Evolutionary conservation across 768 basidiomycete species (phyloP), one percentile per base, ranked within the genome.

Genomic region (Tylopilus subfusipes): DNA sequence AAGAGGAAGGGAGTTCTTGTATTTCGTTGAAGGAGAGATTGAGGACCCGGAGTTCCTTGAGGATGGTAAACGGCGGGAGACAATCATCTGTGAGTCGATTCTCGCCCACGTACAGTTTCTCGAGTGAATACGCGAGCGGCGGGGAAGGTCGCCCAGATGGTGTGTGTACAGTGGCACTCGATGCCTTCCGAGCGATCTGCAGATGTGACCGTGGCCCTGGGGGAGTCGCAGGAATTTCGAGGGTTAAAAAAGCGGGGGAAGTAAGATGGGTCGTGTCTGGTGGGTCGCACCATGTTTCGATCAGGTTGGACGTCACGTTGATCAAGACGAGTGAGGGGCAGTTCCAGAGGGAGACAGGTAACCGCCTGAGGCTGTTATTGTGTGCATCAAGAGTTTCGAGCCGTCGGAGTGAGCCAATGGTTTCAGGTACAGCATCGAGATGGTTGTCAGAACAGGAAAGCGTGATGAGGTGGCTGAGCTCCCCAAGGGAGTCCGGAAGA

Each of bases 1-100:
- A 94, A 29, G 78, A 74, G 0, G 81, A 71, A 0, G 96, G 94
- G 42, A 98, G 79, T 63, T 95, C 91, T 69, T 88, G 87, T 42
- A 99, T 88, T 51, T 93, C 85, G 70, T 99, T 99, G 76, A 97
- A 98, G 25, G 90, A 92, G 19, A 98, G 76, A 62, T 98, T 98
- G 54, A 99, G 81, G 2, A 92, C 84, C 2, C 76, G 78, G 12
- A 99, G 80, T 59, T 89, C 84, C 55, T 82, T 82, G 62, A 98
- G 77, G 38, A 90, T 75, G 63, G 85, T 86, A 27, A 98, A 72
- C 0, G 85, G 81, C 19, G 82, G 83, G 27, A 97, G 79, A 11
- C 81, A 78, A 40, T 95, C 90, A 63, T 95, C 90, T 11, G 82
- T 83, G 19, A 98, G 76, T 29, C 77, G 78, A 70, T 98, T 99